Conservation (phyloP, 2,329 filamentous ascomycete genomes). For the Cadophora sp. region DNA sequence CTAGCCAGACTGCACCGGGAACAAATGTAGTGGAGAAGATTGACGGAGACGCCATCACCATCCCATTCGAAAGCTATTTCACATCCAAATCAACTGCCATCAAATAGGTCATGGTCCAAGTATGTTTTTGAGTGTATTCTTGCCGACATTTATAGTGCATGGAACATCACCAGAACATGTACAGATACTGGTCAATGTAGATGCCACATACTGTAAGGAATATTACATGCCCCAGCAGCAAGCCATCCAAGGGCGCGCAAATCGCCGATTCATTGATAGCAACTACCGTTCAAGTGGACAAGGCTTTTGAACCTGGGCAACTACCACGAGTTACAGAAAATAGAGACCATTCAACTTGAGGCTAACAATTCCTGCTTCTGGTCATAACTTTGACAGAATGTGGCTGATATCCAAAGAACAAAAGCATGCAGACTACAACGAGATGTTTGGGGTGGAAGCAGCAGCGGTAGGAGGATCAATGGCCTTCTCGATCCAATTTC, state of each 20-base stretch:
- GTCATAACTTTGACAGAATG: not conserved
- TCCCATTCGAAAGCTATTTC: not conserved
- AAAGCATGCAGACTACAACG: not conserved
- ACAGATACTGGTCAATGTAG: not conserved
- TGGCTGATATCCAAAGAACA: not conserved
- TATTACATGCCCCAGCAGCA: no score
- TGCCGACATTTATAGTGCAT: not conserved
- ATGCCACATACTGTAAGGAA: not conserved
- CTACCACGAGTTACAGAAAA: no score
- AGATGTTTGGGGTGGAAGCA: not conserved
- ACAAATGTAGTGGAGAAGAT: not conserved
- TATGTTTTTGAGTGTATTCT: not conserved
- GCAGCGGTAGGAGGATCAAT: no score
- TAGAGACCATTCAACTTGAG: no score
- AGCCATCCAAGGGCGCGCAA: no score
- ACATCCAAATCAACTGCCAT: not conserved
- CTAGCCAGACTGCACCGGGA: not conserved
- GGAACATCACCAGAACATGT: not conserved
- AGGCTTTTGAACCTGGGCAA: no score
- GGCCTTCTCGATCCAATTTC: no score
- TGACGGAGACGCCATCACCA: not conserved
- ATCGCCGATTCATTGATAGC: not conserved
- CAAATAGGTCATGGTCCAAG: no score
- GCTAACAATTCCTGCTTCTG: not conserved
- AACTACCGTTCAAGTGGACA: not conserved